Percentiles rank a stretch among this genome's conserved stretches.
These are phyloP conservation scores for Alisma plantagoaquatica DNA, from an alignment of 106 monocot species.

Conservation along the genomic window DNA sequence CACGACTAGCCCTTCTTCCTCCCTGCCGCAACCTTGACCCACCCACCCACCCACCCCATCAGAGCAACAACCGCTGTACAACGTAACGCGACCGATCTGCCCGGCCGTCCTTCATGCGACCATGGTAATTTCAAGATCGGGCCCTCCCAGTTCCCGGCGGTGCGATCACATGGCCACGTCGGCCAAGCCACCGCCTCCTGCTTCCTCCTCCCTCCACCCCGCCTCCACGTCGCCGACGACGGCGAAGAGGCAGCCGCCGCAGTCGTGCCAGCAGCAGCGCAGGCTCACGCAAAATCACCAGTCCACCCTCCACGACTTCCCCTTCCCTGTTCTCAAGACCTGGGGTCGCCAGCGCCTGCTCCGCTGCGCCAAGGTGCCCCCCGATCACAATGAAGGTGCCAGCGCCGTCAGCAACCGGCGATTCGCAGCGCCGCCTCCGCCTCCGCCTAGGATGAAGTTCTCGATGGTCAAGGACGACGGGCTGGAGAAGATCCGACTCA, in stretches of 20 bases:
- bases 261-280: neutral
- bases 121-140: too few relatives aligned
- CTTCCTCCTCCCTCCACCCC: too few relatives aligned
- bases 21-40: too few relatives aligned
- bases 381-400: too few relatives aligned
- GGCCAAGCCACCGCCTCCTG: neutral
- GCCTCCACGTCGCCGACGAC: neutral
- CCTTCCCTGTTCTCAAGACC: too few relatives aligned
- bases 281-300: neutral
- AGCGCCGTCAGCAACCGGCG: neutral
- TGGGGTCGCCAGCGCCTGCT: neutral
- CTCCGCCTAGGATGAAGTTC: neutral
- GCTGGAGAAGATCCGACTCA: constrained; percentile 25
- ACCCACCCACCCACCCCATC: too few relatives aligned
- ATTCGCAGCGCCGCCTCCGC: neutral
- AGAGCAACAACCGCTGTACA: too few relatives aligned
- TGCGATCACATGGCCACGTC: neutral
- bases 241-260: neutral
- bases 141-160: too few relatives aligned
- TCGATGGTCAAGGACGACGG: neutral
- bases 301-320: too few relatives aligned
- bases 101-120: too few relatives aligned
- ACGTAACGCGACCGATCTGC: too few relatives aligned
- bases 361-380: too few relatives aligned
- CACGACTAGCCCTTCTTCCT: neutral